These are phyloP conservation scores for Globisporangium paddicum DNA, from an alignment of 352 stramenopile genomes.

Conservation along the genomic window DNA sequence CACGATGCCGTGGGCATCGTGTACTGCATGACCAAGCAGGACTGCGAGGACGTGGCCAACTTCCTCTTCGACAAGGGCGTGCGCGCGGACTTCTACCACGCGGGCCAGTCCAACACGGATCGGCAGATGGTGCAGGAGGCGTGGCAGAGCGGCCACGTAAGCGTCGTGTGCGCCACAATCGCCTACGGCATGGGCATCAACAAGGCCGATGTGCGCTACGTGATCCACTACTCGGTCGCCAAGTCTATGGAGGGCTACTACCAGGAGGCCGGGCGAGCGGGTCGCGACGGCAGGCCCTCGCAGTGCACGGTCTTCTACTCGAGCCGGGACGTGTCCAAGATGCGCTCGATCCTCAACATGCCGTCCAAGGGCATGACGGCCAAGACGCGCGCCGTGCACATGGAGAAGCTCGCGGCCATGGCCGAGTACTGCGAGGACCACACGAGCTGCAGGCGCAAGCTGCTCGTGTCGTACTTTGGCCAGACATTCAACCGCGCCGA, in stretches of 20 bases:
- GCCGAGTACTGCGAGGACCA: conserved; percentile 76
- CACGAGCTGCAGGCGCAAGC: conserved; percentile 64
- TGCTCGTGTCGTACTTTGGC: conserved; percentile 78
- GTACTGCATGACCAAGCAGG: conserved; percentile 93
- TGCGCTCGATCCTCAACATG: conserved; percentile 76
- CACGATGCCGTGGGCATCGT: conserved; percentile 83
- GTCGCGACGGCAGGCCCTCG: conserved; percentile 91
- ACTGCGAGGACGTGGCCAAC: conserved; percentile 90
- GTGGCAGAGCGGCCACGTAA: conserved; percentile 67
- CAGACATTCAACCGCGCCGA: conserved; percentile 64
- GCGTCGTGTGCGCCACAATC: conserved; percentile 94
- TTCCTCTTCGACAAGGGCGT: conserved; percentile 87
- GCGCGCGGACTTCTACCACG: conserved; percentile 91
- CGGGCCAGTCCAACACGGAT: conserved; percentile 70
- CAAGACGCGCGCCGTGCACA: conserved; percentile 61
- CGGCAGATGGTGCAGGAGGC: conserved; percentile 76
- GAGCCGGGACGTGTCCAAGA: conserved; percentile 73
- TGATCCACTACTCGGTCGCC: conserved; percentile 90
- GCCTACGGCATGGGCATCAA: conserved; percentile 96
- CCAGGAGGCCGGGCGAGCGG: conserved; percentile 95
- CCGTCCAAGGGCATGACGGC: conserved; percentile 76
- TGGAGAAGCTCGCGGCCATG: conserved; percentile 78
- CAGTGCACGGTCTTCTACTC: conserved; percentile 92
- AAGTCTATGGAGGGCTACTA: conserved; percentile 98
- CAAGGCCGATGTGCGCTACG: conserved; percentile 92